These are phyloP conservation scores for Ampelocalamus luodianensis DNA, from an alignment of 176 grass and related monocot species.

Conservation along the genomic window DNA sequence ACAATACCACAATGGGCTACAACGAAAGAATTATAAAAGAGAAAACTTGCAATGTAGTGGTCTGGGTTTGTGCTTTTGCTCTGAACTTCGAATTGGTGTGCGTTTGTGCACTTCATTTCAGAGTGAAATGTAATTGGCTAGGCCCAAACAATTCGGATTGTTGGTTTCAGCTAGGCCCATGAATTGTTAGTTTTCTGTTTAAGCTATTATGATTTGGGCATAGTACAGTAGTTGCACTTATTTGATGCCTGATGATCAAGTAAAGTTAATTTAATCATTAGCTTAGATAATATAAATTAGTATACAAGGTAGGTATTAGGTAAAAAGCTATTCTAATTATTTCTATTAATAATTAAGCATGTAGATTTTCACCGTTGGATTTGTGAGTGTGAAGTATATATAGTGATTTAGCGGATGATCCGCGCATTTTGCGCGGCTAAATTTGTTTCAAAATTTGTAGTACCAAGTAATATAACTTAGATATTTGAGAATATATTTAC, in stretches of 20 bases:
- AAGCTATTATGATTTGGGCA: not conserved
- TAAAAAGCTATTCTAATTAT: not conserved
- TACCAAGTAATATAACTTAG: no score
- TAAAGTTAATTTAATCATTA: slow-evolving; percentile 12
- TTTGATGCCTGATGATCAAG: not conserved
- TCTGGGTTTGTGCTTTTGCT: not conserved
- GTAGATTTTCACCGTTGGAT: not conserved
- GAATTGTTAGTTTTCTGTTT: not conserved
- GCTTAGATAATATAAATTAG: not conserved
- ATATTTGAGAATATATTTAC: no score
- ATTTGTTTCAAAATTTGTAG: no score
- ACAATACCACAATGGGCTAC: not conserved
- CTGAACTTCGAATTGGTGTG: not conserved
- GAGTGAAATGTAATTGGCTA: not conserved
- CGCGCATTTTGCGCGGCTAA: no score
- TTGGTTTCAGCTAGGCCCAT: not conserved
- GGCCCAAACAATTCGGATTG: not conserved
- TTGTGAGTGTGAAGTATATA: not conserved
- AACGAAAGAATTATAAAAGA: not conserved
- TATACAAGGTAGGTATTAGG: slow-evolving; percentile 20
- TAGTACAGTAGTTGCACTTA: not conserved
- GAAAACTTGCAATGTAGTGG: not conserved
- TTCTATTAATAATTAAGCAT: slow-evolving; percentile 10
- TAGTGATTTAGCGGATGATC: not conserved
- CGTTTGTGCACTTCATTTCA: no score